These are phyloP conservation scores for Breviolum minutum DNA, from an alignment of 73 alveolate species.

Conservation along the genomic window DNA sequence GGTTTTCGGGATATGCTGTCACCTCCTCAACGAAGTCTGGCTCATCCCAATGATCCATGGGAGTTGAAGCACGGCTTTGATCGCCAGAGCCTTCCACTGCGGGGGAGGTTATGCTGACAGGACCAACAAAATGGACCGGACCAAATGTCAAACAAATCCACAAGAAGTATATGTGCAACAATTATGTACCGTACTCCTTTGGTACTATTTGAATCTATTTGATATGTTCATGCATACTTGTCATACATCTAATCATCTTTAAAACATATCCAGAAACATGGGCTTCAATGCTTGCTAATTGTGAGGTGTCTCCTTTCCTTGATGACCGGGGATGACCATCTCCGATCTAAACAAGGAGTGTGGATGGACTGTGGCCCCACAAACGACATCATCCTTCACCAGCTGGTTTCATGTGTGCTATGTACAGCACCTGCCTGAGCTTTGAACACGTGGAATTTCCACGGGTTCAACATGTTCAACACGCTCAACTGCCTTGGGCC, in stretches of 20 bases:
- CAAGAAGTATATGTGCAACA: neutral
- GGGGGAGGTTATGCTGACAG: neutral
- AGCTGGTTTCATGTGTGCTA: too few species aligned
- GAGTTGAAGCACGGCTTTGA: constrained; percentile 31
- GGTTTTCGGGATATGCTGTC: constrained; percentile 47
- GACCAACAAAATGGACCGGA: neutral
- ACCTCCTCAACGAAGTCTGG: constrained; percentile 46
- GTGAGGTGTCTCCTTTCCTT: neutral
- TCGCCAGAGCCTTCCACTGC: neutral
- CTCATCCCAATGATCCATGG: constrained; percentile 28
- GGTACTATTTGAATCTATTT: neutral
- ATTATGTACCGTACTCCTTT: neutral
- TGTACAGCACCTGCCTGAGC: too few species aligned
- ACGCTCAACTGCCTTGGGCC: too few species aligned
- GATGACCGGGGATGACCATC: neutral
- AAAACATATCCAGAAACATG: neutral
- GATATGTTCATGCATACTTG: neutral
- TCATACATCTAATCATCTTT: neutral
- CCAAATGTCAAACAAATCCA: neutral
- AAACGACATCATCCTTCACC: too few species aligned
- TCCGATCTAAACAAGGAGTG: too few species aligned
- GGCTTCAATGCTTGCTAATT: neutral
- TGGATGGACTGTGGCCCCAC: neutral
- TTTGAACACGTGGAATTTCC: too few species aligned
- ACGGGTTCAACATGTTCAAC: too few species aligned